phyloP scores from a whole-genome alignment of 2,329 filamentous ascomycete genomes.

The Trichoderma aggressivum region DNA sequence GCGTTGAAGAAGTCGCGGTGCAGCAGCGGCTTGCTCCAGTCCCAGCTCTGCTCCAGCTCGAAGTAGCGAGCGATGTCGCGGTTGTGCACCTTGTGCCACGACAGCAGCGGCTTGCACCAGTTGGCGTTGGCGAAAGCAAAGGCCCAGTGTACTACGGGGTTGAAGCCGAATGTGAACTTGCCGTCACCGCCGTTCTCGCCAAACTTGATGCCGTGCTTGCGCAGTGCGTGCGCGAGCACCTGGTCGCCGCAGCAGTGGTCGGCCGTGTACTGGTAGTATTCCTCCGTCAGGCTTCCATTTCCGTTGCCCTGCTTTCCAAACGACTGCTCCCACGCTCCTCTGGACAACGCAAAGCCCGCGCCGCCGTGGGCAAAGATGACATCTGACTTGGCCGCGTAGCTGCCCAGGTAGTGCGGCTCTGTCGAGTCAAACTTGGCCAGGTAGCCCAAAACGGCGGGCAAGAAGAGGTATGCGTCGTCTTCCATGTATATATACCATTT shows the following conservation, averaged over 20 bases:
- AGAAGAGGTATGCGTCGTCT: slow-evolving; percentile 27
- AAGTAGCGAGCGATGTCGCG: slow-evolving; percentile 26
- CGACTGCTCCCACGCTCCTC: slow-evolving; percentile 26
- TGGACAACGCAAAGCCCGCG: slow-evolving; percentile 26
- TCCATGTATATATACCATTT: slow-evolving; percentile 30
- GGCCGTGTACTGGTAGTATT: slow-evolving; percentile 25
- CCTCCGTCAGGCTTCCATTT: slow-evolving; percentile 19
- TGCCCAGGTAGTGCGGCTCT: slow-evolving; percentile 26
- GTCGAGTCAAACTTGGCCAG: slow-evolving; percentile 24
- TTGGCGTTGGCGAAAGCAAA: slow-evolving; percentile 25
- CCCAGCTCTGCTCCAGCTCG: slow-evolving; percentile 25
- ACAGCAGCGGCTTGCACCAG: slow-evolving; percentile 27
- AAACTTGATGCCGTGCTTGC: slow-evolving; percentile 24
- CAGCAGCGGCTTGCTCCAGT: slow-evolving; percentile 25
- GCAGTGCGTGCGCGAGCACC: slow-evolving; percentile 24
- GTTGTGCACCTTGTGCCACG: slow-evolving; percentile 28
- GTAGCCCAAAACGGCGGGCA: slow-evolving; percentile 23
- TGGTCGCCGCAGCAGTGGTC: slow-evolving; percentile 29
- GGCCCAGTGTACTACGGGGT: slow-evolving; percentile 26
- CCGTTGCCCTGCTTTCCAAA: slow-evolving; percentile 22
- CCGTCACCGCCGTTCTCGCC: slow-evolving; percentile 27
- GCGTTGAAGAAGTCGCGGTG: slow-evolving; percentile 26
- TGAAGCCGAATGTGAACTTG: slow-evolving; percentile 28
- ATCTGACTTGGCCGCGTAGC: slow-evolving; percentile 26
- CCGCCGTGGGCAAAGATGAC: slow-evolving; percentile 27